Evolutionary conservation across 2,329 filamentous ascomycete genomes (phyloP), one percentile per base, ranked within the genome.

Genomic region (Hymenoscyphus albidus): DNA sequence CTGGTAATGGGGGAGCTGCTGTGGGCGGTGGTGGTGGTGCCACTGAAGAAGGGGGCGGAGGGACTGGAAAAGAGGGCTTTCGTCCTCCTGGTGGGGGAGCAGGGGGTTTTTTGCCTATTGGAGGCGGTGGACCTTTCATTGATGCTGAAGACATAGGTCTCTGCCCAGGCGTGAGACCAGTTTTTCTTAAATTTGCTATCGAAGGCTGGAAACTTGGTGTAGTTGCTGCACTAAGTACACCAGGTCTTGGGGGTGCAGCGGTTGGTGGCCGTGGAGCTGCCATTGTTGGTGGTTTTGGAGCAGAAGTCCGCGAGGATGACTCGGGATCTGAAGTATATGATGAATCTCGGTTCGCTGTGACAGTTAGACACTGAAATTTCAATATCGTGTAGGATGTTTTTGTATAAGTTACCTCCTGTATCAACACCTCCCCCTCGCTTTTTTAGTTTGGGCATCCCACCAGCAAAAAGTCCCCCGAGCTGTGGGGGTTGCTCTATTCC

Each of bases 391-490:
- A 16, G 5, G 32, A 56, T 22, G 12, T 31, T 42, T 13, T 39
- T 6, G 51, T 58, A 54, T 9, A 64, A 63, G 64, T 82, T 72
- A 84, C 83, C 83, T 76, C 88, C 91, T 1, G 91, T 94, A 77
- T 92, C 85, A 65, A 94, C 81, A 48, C 90, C 90, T 58, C 91
- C 93, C 63, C 92, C 90, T 2, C 88, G 85, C 80, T 96, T 97
- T 76, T 91, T 91, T 73, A 99, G 77, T 79, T 97, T 98, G 2
- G 95, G 95, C 86, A 98, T 98, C 44, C 94, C 95, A 42, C 92
- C 93, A 0, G 91, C 92, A 74, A 99, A 97, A 32, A 99, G 77
- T 1, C 95, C 95, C 38, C 82, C 94, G 12, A 98, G 78, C 75
- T 97, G 94, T 12, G 93, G 92, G 58, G 91, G 86, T 22, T 86